Evolutionary conservation across 257 asterid species (phyloP).

Genomic region (Gentiana dahurica): DNA sequence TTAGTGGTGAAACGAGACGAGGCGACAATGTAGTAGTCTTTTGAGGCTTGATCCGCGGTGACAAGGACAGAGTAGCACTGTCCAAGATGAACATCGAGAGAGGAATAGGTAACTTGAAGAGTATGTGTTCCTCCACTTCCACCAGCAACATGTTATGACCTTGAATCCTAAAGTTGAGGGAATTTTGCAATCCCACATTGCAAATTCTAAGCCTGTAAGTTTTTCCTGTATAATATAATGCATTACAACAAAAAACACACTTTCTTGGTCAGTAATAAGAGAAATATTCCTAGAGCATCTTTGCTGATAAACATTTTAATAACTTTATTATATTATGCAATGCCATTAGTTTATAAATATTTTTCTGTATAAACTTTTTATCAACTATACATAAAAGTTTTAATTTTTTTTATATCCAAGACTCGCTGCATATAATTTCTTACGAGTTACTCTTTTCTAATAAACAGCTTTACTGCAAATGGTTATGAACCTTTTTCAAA

Average conservation of each 20-base stretch:
- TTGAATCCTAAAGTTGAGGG: slow-evolving; percentile 78
- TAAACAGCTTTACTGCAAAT: too few species aligned
- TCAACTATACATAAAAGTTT: too few species aligned
- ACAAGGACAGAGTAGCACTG: slow-evolving; percentile 83
- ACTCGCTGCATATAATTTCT: too few species aligned
- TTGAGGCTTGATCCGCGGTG: slow-evolving; percentile 71
- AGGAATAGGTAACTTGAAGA: slow-evolving; percentile 59
- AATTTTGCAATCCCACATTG: slow-evolving; percentile 71
- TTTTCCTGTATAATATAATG: slow-evolving; percentile 31
- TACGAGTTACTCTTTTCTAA: too few species aligned
- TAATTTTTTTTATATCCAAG: too few species aligned
- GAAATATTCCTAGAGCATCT: too few species aligned
- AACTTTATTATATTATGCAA: too few species aligned
- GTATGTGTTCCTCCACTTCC: slow-evolving; percentile 97
- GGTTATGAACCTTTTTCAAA: too few species aligned
- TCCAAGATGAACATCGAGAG: slow-evolving; percentile 75
- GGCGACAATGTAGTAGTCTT: slow-evolving; percentile 59
- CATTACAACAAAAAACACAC: background rate
- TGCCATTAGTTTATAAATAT: too few species aligned
- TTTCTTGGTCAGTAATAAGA: background rate
- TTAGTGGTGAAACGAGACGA: slow-evolving; percentile 59
- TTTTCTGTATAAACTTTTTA: too few species aligned
- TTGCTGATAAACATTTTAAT: too few species aligned
- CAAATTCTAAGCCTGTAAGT: slow-evolving; percentile 77
- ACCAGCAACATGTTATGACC: slow-evolving; percentile 80